Percentiles rank a stretch among this genome's conserved stretches.
phyloP scores from a whole-genome alignment of 2,329 filamentous ascomycete species.

The Dactylonectria estremocensis region DNA sequence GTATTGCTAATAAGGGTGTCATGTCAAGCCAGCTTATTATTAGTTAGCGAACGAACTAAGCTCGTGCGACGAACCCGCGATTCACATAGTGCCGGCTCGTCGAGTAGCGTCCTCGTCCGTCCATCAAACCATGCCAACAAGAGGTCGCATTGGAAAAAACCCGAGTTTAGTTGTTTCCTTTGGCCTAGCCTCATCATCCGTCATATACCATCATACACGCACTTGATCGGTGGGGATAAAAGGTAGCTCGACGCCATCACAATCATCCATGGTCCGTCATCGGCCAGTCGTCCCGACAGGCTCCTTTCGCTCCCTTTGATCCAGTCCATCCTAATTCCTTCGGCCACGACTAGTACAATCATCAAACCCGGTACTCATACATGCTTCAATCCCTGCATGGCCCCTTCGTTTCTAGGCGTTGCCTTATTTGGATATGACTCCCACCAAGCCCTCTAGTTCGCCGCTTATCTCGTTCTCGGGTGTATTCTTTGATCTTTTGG shows the following conservation, averaged over 20 bases:
- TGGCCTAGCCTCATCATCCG: slow-evolving; percentile 2
- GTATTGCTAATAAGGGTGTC: background rate
- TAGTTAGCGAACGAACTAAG: background rate
- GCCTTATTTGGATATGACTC: background rate
- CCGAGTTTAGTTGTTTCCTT: slow-evolving; percentile 3
- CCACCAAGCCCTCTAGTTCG: background rate
- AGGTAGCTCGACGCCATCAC: slow-evolving; percentile 34
- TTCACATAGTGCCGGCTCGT: slow-evolving; percentile 2
- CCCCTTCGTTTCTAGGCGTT: background rate
- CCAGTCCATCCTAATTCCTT: slow-evolving; percentile 2
- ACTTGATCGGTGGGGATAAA: background rate
- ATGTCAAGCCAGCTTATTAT: slow-evolving; percentile 4
- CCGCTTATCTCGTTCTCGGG: background rate
- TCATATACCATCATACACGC: slow-evolving; percentile 22
- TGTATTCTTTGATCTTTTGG: background rate
- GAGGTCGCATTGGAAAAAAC: slow-evolving; percentile 9
- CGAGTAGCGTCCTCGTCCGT: slow-evolving; percentile 17
- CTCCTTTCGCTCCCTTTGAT: slow-evolving; percentile 4
- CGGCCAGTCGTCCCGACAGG: slow-evolving; percentile 13
- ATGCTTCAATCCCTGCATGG: background rate
- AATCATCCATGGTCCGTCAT: slow-evolving; percentile 20
- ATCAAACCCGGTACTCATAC: slow-evolving; percentile 4
- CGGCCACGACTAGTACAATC: slow-evolving; percentile 12
- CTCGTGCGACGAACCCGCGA: background rate
- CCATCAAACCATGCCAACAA: slow-evolving; percentile 9